These are phyloP conservation scores for Pseudonitzschia pungens DNA, from an alignment of 108 stramenopile genomes.

Conservation along the genomic window DNA sequence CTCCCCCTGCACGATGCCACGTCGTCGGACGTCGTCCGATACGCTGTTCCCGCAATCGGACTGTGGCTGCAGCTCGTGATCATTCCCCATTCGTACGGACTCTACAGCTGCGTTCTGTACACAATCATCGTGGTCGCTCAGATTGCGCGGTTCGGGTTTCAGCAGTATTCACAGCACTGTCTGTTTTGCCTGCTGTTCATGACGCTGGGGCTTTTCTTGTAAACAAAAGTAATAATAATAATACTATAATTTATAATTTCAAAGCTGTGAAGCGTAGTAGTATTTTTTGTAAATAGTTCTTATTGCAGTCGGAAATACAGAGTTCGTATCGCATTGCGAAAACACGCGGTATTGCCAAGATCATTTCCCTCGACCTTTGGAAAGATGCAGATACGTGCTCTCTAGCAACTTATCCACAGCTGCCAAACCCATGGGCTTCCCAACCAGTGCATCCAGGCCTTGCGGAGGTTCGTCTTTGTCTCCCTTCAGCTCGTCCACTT, in stretches of 20 bases:
- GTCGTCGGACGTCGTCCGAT: slow-evolving; percentile 33
- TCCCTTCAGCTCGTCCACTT: background rate
- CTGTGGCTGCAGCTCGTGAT: slow-evolving; percentile 50
- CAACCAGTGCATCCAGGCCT: slow-evolving; percentile 13
- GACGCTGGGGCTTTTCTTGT: slow-evolving; percentile 64
- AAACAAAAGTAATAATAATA: no score
- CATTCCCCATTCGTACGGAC: slow-evolving; percentile 50
- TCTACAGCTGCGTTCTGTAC: slow-evolving; percentile 55
- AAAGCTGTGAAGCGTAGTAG: no score
- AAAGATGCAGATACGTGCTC: slow-evolving; percentile 8
- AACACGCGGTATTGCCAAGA: background rate
- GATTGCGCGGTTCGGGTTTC: slow-evolving; percentile 49
- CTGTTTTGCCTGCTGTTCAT: slow-evolving; percentile 57
- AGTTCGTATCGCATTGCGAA: background rate
- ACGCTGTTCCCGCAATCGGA: slow-evolving; percentile 53
- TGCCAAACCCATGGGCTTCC: slow-evolving; percentile 16
- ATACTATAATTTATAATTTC: no score
- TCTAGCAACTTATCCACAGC: slow-evolving; percentile 5
- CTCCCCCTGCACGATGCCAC: slow-evolving; percentile 25
- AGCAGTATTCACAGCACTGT: slow-evolving; percentile 68
- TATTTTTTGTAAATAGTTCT: no score
- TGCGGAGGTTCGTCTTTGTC: background rate
- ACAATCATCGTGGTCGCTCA: slow-evolving; percentile 45
- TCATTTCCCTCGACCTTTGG: background rate
- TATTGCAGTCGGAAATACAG: no score